Conservation (phyloP, 257 asterid species). For the Ligustrum vulgare region DNA sequence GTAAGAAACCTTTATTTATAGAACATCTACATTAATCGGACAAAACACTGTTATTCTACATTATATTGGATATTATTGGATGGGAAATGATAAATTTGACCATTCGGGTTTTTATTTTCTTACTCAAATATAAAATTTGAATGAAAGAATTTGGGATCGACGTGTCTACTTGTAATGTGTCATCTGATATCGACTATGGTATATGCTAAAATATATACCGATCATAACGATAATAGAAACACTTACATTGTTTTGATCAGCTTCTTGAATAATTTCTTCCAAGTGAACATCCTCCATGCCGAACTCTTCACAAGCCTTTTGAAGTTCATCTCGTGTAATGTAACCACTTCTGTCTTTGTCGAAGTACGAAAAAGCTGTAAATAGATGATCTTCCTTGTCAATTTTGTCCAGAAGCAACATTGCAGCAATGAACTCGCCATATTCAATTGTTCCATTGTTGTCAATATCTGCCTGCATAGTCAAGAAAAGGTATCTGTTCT, state of each 20-base stretch:
- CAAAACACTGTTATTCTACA: too few relatives aligned
- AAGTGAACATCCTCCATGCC: constrained; percentile 39
- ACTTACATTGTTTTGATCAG: constrained; percentile 49
- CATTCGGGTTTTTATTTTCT: too few relatives aligned
- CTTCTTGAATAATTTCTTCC: constrained; percentile 42
- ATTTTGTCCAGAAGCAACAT: constrained; percentile 48
- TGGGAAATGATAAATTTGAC: too few relatives aligned
- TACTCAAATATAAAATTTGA: too few relatives aligned
- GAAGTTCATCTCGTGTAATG: constrained; percentile 52
- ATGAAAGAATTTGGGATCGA: too few relatives aligned
- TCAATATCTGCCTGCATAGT: constrained; percentile 46
- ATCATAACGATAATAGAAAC: too few relatives aligned
- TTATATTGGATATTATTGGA: too few relatives aligned
- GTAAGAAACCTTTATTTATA: too few relatives aligned
- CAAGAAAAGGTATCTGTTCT: background rate
- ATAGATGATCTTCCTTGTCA: constrained; percentile 46
- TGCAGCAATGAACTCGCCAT: constrained; percentile 58
- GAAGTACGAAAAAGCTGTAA: constrained; percentile 44
- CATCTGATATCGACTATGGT: too few relatives aligned
- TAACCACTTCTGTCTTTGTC: constrained; percentile 56
- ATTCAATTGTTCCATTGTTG: constrained; percentile 50
- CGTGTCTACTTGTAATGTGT: too few relatives aligned
- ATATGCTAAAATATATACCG: too few relatives aligned
- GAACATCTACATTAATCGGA: too few relatives aligned
- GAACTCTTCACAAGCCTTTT: constrained; percentile 49